Base-by-base conservation (phyloP, 495 filamentous ascomycete genomes). In the Baudoinia panamericana region DNA sequence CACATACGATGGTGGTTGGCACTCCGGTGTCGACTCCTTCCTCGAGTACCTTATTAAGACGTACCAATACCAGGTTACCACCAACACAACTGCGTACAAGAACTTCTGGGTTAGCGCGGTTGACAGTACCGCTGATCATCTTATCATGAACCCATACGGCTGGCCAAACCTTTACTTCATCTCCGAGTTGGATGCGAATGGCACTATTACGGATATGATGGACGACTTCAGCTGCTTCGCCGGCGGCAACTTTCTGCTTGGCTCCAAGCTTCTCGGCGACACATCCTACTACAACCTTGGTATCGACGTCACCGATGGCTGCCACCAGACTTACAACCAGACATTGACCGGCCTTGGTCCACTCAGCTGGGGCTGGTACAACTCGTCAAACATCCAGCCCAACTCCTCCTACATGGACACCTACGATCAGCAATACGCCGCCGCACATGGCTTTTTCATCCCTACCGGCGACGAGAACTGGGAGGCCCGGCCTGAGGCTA, bases 171-270 rank as follows among this genome's bases (percentile, higher is more conserved):
- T 50, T 36, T 36, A 50, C 39, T 50, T 56, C 45, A 37, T 52
- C 33, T 27, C 59, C 34, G 17, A 36, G 30, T 31, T 32, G 25
- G 27, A 54, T 39, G 12, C 40, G 53, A 51, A 58, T 21, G 46
- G 46, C 3, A 34, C 46, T 4, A 39, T 50, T 19, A 40, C 40
- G 1, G n/a, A 26, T 12, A 36, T 41, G 2, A 12, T 60, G 56
- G 57, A 63, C 13, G 52, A 56, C 30, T 58, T 63, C 38, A 77
- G 76, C n/a, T 97, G 90, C 56, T 97, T 95, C 53, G 67, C 80
- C 16, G 90, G 90, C 10, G 90, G 86, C 36, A 95, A 95, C 86
- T 78, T 90, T 45, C 87, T 75, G 2, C 69, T 97, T 40, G 86
- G 82, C 20, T 80, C 83, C 30, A 88, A 84, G 62, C 67, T 86